Conservation (phyloP, 2,329 filamentous ascomycete genomes). For the Penicillium sclerotigenum region DNA sequence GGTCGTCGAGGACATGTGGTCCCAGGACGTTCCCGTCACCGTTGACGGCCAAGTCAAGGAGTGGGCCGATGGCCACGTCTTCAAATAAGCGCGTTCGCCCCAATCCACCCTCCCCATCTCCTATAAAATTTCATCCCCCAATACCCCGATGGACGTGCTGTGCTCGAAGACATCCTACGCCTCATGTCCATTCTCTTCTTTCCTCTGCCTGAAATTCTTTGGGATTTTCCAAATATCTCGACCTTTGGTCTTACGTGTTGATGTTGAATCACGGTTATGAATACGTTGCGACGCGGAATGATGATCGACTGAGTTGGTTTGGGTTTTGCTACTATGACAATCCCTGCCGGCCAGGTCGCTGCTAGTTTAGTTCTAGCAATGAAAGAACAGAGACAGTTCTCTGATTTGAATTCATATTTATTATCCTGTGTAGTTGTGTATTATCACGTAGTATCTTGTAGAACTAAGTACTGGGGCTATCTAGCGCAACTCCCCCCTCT, state of each 20-base stretch:
- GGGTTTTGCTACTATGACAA: slow-evolving; percentile 4
- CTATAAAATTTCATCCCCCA: slow-evolving; percentile 15
- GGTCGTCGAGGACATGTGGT: slow-evolving; percentile 84
- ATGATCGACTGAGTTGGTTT: slow-evolving; percentile 13
- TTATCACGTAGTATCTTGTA: neutral
- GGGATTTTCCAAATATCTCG: slow-evolving; percentile 17
- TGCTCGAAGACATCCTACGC: slow-evolving; percentile 4
- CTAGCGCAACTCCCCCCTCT: too few relatives aligned
- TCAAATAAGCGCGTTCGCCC: slow-evolving; percentile 70
- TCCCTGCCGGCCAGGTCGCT: slow-evolving; percentile 8
- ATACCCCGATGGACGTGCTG: slow-evolving; percentile 20
- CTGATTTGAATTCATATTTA: slow-evolving; percentile 1
- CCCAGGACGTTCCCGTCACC: slow-evolving; percentile 80
- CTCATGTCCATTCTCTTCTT: slow-evolving; percentile 9
- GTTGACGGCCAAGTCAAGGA: slow-evolving; percentile 84
- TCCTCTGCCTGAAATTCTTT: slow-evolving; percentile 5
- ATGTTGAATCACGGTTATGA: slow-evolving; percentile 28
- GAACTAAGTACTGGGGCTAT: neutral
- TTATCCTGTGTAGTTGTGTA: neutral
- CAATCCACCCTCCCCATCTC: slow-evolving; percentile 1
- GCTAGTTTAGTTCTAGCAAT: slow-evolving; percentile 24
- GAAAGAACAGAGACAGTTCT: slow-evolving; percentile 11
- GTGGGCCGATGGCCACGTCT: slow-evolving; percentile 93
- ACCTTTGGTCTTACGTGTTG: slow-evolving; percentile 21
- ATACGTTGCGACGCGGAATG: slow-evolving; percentile 27